phyloP scores from a whole-genome alignment of 305 asterid genomes.

The Fraxinus greggii region DNA sequence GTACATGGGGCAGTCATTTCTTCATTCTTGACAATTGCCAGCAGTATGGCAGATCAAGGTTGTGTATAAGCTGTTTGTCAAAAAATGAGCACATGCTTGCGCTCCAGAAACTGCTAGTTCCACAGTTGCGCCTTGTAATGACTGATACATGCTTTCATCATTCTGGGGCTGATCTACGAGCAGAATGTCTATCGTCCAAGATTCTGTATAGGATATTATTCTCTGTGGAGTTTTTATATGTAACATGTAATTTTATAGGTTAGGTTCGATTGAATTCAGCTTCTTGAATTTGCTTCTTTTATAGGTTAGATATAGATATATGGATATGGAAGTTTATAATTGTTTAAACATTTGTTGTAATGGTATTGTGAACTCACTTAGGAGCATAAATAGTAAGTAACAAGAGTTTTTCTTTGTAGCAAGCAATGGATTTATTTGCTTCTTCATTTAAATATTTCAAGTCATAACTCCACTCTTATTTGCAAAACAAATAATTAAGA shows the following conservation, averaged over 20 bases:
- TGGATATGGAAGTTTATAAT: not conserved
- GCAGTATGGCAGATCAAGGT: slow-evolving; percentile 92
- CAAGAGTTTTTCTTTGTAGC: not conserved
- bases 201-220: not conserved
- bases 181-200: not conserved
- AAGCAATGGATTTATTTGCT: not conserved
- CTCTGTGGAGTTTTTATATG: not conserved
- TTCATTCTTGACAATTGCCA: slow-evolving; percentile 79
- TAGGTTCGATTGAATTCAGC: not conserved
- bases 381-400: not conserved
- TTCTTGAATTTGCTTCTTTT: not conserved
- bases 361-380: not conserved
- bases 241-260: not conserved
- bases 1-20: slow-evolving; percentile 87
- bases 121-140: not conserved
- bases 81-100: not conserved
- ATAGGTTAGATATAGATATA: not conserved
- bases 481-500: not conserved
- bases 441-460: not conserved
- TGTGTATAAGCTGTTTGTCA: slow-evolving; percentile 45
- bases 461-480: not conserved
- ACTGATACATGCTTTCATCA: not conserved
- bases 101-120: not conserved
- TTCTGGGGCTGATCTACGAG: not conserved
- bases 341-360: not conserved